Conservation (phyloP, 2,329 filamentous ascomycete species). For the Colletotrichum sp. region DNA sequence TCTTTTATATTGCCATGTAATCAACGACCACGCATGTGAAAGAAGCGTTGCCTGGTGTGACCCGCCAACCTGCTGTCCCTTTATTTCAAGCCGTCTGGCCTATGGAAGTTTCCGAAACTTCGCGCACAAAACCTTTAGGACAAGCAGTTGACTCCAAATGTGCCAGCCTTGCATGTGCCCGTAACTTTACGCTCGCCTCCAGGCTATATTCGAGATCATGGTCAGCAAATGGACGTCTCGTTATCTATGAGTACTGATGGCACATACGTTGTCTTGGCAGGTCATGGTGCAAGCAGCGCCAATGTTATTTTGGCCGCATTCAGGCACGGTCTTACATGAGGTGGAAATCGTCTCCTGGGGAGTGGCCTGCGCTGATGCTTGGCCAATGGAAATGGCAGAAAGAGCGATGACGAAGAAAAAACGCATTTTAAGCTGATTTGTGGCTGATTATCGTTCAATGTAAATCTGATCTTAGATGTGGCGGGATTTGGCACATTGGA, state of each 20-base stretch:
- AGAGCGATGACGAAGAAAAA: neutral
- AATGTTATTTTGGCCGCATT: neutral
- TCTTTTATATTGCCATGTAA: neutral
- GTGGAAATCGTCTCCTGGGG: neutral
- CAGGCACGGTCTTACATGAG: neutral
- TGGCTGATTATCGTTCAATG: neutral
- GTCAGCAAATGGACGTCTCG: neutral
- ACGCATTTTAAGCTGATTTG: neutral
- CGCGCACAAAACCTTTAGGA: neutral
- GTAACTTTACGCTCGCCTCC: neutral
- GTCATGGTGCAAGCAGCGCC: neutral
- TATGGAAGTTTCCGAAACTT: neutral
- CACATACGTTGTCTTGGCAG: neutral
- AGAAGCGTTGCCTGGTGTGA: fast-evolving
- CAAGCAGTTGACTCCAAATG: neutral
- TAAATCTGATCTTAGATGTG: neutral
- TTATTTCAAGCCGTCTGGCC: neutral
- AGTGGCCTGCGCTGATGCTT: neutral
- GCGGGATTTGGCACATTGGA: neutral
- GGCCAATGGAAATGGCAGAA: neutral
- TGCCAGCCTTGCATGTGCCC: neutral
- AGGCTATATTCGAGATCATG: neutral
- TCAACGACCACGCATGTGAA: neutral
- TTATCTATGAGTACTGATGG: neutral
- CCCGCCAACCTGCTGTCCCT: fast-evolving